Conservation (phyloP, 2,329 filamentous ascomycete genomes). For the Epichloe baconii region DNA sequence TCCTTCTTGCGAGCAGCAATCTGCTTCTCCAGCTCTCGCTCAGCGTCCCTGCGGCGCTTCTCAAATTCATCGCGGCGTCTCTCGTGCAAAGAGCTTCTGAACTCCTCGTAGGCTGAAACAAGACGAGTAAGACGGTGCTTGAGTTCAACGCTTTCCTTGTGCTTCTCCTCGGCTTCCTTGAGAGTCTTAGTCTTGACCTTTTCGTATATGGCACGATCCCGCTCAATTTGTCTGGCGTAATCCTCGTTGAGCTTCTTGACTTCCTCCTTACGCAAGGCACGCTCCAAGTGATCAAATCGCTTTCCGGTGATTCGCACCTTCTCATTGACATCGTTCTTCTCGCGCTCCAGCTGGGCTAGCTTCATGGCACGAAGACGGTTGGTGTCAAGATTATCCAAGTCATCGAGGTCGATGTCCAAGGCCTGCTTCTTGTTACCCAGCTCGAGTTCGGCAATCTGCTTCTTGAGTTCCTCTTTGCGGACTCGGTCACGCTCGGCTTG, state of each 20-base stretch:
- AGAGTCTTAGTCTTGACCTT: constrained; percentile 64
- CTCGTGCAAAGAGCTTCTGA: constrained; percentile 70
- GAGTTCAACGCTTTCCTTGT: constrained; percentile 81
- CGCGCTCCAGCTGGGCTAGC: constrained; percentile 87
- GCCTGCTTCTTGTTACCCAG: constrained; percentile 55
- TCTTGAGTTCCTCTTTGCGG: constrained; percentile 86
- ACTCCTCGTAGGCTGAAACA: constrained; percentile 71
- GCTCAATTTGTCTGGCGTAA: constrained; percentile 69
- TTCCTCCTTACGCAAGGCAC: constrained; percentile 93
- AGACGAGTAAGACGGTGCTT: constrained; percentile 85
- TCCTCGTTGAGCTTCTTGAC: constrained; percentile 80
- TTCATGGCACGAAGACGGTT: constrained; percentile 89
- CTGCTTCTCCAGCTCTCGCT: constrained; percentile 86
- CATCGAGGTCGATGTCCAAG: constrained; percentile 60
- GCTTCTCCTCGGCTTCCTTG: constrained; percentile 70
- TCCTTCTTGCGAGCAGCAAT: constrained; percentile 82
- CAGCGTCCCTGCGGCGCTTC: constrained; percentile 79
- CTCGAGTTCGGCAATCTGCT: constrained; percentile 83
- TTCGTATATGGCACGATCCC: constrained; percentile 70
- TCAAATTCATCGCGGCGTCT: constrained; percentile 92
- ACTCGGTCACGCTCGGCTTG: constrained; percentile 82
- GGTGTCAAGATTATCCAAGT: constrained; percentile 77
- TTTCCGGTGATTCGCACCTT: constrained; percentile 85
- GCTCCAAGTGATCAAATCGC: constrained; percentile 92
- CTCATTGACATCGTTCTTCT: constrained; percentile 93